These are phyloP conservation scores for Trichophyton mentagrophytes DNA, from an alignment of 2,329 filamentous ascomycete genomes.

Conservation along the genomic window DNA sequence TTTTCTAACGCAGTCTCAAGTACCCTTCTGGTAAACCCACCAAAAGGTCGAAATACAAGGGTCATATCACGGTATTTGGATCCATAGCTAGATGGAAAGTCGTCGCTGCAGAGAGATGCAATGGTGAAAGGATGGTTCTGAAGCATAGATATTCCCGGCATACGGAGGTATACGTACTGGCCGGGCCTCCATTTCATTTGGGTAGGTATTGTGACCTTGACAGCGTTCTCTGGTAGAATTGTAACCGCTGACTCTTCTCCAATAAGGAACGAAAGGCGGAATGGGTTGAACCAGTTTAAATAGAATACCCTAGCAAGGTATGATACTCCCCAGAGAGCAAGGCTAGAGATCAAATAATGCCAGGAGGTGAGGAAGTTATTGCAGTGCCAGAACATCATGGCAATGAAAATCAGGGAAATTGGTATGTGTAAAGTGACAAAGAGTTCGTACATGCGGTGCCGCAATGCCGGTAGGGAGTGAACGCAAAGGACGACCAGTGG, in stretches of 20 bases:
- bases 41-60: conserved; percentile 81
- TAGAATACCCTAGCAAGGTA: conserved; percentile 67
- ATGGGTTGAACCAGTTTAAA: conserved; percentile 78
- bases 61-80: conserved; percentile 79
- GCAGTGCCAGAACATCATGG: conserved; percentile 87
- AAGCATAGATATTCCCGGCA: conserved; percentile 80
- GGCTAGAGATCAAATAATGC: conserved; percentile 72
- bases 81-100: conserved; percentile 85
- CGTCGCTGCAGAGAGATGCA: conserved; percentile 78
- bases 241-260: conserved; percentile 86
- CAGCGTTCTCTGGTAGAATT: conserved; percentile 80
- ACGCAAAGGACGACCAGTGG: conserved; percentile 73
- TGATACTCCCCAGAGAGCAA: conserved; percentile 65
- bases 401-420: conserved; percentile 66
- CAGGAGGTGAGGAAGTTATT: conserved; percentile 85
- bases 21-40: conserved; percentile 77
- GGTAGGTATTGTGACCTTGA: conserved; percentile 89
- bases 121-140: conserved; percentile 96
- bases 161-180: conserved; percentile 87
- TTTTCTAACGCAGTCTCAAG: conserved; percentile 72
- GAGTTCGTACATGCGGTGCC: conserved; percentile 68
- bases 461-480: conserved; percentile 67
- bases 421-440: conserved; percentile 76
- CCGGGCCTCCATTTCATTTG: conserved; percentile 87
- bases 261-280: conserved; percentile 66